Evolutionary conservation across 192 early-diverging fungal species (phyloP), one percentile per base, ranked within the genome.

Genomic region (Endogone sp.): DNA sequence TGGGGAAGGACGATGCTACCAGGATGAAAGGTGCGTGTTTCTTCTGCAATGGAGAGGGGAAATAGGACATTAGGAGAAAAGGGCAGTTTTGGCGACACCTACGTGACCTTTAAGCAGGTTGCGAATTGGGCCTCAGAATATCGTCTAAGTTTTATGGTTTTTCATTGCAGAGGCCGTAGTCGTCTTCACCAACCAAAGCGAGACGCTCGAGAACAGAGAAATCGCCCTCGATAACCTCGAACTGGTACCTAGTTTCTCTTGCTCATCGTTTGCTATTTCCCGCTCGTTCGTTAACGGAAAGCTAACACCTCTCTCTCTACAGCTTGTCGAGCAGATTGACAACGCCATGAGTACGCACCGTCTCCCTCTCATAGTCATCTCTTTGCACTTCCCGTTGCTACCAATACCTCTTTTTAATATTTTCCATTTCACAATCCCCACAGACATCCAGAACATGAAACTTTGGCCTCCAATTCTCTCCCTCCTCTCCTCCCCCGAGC

Each of bases 211-310:
- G 2, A 90, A 91, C 16, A 91, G 89, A 67, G 81, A 88, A 27
- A 78, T 85, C 4, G 97, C 97, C 2, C 85, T 97, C 67, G 97
- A 99, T 63, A 93, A 97, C 65, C 84, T 99, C 16, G 95, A 99
- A 79, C 84, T 96, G 87, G 72, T 86, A 66, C 59, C 3, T 24
- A 68, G 4, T 11, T 9, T 24, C 37, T 44, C 37, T 8, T 44
- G 13, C 13, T 44, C 37, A 8, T 44, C 13, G 13, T 4, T 13
- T 13, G n/a, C 23, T 9, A 60, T 8, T 8, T 6, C 59, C 20
- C 4, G 4, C 4, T 60, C 23, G 23, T 60, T n/a, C n/a, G 4
- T 9, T 23, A 60, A 60, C 9, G n/a, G 6, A 60, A 4, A 20
- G 9, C 20, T 6, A 27, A 37, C 37, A 22, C 25, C 57, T 24